A percentile compares a stretch with the other conserved stretches of the same genome.
phyloP scores from a whole-genome alignment of 495 filamentous ascomycete genomes.

The Xylaria acuta region DNA sequence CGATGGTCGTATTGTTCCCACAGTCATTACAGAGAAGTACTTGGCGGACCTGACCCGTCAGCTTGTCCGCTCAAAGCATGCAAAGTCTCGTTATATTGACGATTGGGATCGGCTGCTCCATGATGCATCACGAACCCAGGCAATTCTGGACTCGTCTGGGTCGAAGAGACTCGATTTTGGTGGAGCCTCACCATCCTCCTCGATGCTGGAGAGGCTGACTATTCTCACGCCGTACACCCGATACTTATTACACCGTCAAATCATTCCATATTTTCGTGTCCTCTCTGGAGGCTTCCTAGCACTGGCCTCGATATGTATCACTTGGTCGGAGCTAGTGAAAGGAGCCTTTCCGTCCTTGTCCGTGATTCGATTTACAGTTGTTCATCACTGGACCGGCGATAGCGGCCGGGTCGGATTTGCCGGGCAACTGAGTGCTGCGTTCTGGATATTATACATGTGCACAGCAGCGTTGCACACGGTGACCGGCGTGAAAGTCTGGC shows the following conservation, averaged over 20 bases:
- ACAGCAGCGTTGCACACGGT: conserved; percentile 83
- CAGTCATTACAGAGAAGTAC: conserved; percentile 91
- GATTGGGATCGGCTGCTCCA: conserved; percentile 84
- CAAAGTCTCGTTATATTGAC: conserved; percentile 77
- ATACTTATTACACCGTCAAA: conserved; percentile 73
- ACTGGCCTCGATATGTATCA: conserved; percentile 77
- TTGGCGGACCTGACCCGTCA: conserved; percentile 86
- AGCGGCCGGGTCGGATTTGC: conserved; percentile 79
- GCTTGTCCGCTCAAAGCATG: conserved; percentile 79
- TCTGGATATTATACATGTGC: conserved; percentile 94
- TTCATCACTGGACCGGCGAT: conserved; percentile 72
- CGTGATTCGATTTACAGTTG: conserved; percentile 81
- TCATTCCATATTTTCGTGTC: conserved; percentile 69
- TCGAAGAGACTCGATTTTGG: conserved; percentile 82
- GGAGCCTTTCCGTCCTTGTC: conserved; percentile 75
- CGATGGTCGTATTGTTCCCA: conserved; percentile 61
- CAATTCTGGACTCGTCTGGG: conserved; percentile 81
- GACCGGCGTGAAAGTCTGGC: conserved; percentile 91
- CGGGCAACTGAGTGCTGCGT: conserved; percentile 80
- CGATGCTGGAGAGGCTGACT: conserved; percentile 58
- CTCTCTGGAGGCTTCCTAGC: conserved; percentile 68
- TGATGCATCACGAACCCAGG: conserved; percentile 74
- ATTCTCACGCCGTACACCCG: conserved; percentile 87
- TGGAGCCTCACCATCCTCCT: conserved; percentile 60
- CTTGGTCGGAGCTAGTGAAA: conserved; percentile 93